Evolutionary conservation across 2,329 filamentous ascomycete genomes (phyloP), one percentile per base, ranked within the genome.

Genomic region (Chlorencoelia australis): DNA sequence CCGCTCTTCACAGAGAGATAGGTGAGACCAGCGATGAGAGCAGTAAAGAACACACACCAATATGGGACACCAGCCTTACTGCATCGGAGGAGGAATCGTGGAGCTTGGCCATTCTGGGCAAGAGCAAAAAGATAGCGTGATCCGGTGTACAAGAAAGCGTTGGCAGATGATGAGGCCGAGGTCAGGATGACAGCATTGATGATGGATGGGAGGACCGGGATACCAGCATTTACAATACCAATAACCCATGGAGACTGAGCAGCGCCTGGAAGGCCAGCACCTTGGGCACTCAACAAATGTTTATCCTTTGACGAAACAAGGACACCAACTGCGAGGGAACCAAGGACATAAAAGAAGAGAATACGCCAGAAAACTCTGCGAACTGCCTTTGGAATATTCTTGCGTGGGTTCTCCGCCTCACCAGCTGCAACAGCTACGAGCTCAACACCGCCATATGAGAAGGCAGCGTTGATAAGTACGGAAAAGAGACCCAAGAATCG

Each of bases 291-390:
- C 2, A 60, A 67, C 48, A 88, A 60, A 27, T 73, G 70, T 1
- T 63, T 47, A 47, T 85, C 79, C 41, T 85, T 68, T 56, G 80
- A 79, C 2, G 83, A 71, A 24, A 88, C 74, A 15, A 84, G 55
- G 33, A 86, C 79, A 7, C 82, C 81, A 4, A 86, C 76, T 14
- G 72, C 75, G 2, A 91, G 66, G 0, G 80, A 75, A 2, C 82
- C 82, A 3, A 81, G 67, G 25, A 85, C 71, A 60, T 87, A 88
- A 57, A 89, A 88, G 2, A 72, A 63, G 0, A 79, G 79, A 20
- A 89, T 63, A 20, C 84, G 78, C 58, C 83, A 87, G 57, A 88
- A 87, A 1, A 88, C 82, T 32, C 79, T 75, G 42, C 85, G 85
- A 59, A 76, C 87, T 1, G 83, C 83, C 26, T 71, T 74, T 0